phyloP scores from a whole-genome alignment of 2,329 filamentous ascomycete genomes.

The Penicillium sp. region DNA sequence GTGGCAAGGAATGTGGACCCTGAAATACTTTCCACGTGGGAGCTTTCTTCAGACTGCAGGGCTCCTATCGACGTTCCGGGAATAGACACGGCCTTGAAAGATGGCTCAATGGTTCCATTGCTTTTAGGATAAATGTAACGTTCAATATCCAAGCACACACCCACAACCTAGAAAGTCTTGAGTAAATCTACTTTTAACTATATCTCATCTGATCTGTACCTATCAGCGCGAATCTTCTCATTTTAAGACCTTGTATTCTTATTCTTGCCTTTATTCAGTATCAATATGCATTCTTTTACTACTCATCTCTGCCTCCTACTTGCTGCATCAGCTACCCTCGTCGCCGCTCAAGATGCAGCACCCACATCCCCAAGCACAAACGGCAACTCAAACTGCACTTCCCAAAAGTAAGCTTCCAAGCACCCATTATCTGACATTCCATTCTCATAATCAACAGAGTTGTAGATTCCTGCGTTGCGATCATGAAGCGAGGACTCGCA shows the following conservation, averaged over 20 bases:
- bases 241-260: neutral
- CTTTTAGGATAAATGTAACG: conserved; percentile 15
- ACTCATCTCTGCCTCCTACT: conserved; percentile 4
- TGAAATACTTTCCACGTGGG: conserved; percentile 2
- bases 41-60: neutral
- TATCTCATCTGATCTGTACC: neutral
- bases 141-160: neutral
- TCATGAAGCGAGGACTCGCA: conserved; percentile 12
- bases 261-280: neutral
- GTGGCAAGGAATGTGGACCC: neutral
- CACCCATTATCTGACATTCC: no score
- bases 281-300: conserved; percentile 4
- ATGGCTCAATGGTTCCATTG: conserved; percentile 8
- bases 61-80: neutral
- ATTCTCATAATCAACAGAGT: conserved; percentile 12
- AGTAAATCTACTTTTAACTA: neutral
- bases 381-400: conserved; percentile 8
- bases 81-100: conserved; percentile 8
- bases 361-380: conserved; percentile 1
- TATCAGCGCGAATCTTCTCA: neutral
- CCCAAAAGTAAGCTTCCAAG: conserved; percentile 9
- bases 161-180: neutral
- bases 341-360: conserved; percentile 9
- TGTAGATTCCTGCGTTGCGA: conserved; percentile 17
- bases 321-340: conserved; percentile 1